phyloP scores from a whole-genome alignment of 2,329 filamentous ascomycete species.

The Talaromyces sp. region DNA sequence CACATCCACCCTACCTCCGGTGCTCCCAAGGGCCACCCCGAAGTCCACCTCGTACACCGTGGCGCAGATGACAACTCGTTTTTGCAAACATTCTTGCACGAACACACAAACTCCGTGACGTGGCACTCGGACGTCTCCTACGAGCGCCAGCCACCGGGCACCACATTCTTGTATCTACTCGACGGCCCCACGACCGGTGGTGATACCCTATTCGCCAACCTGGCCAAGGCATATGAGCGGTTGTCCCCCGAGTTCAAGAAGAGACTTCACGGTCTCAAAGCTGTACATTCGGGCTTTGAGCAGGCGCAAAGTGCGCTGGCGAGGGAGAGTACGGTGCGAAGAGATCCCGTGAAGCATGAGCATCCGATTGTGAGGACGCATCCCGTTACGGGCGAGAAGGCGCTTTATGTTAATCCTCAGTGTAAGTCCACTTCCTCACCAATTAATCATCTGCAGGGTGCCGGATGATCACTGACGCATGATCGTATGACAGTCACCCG shows the following conservation, averaged over 20 bases:
- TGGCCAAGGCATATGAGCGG: slow-evolving; percentile 74
- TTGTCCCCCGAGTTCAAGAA: slow-evolving; percentile 75
- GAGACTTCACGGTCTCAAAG: slow-evolving; percentile 74
- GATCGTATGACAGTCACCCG: slow-evolving; percentile 61
- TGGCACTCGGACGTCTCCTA: slow-evolving; percentile 91
- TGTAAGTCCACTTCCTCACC: slow-evolving; percentile 53
- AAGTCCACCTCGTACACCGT: slow-evolving; percentile 76
- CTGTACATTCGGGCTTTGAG: slow-evolving; percentile 77
- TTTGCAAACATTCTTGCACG: slow-evolving; percentile 58
- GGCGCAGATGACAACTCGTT: slow-evolving; percentile 61
- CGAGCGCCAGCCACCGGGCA: slow-evolving; percentile 82
- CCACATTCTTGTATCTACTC: slow-evolving; percentile 84
- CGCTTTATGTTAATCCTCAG: slow-evolving; percentile 76
- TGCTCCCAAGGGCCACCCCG: slow-evolving; percentile 67
- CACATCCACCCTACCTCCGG: slow-evolving; percentile 80
- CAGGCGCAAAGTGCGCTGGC: slow-evolving; percentile 69
- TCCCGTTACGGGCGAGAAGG: slow-evolving; percentile 78
- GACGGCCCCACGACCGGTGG: slow-evolving; percentile 76
- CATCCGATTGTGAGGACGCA: slow-evolving; percentile 81
- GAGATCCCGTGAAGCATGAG: slow-evolving; percentile 69
- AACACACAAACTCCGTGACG: slow-evolving; percentile 73
- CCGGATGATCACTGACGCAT: neutral
- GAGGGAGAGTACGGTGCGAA: slow-evolving; percentile 66
- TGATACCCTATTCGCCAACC: slow-evolving; percentile 79
- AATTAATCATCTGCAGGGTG: neutral